Conservation (phyloP, 1,284 basidiomycete genomes). For the Cryptococcus sp. region DNA sequence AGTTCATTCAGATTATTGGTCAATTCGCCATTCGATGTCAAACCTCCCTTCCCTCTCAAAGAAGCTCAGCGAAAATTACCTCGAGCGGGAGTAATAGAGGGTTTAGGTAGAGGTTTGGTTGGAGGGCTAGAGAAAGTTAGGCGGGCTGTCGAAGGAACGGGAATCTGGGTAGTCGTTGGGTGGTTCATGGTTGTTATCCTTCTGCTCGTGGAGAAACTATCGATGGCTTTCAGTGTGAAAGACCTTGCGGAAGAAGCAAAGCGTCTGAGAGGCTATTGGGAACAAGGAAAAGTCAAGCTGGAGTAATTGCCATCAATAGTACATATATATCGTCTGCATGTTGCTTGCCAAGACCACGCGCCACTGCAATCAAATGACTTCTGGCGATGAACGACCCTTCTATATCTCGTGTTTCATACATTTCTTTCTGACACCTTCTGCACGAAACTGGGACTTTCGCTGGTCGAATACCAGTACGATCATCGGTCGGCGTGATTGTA, state of each 20-base stretch:
- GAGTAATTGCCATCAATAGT: too few relatives aligned
- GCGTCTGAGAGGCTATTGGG: conserved; percentile 17
- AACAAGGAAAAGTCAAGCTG: not conserved
- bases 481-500: too few relatives aligned
- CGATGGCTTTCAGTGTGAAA: conserved; percentile 7
- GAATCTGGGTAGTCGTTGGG: conserved; percentile 15
- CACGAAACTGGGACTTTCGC: too few relatives aligned
- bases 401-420: too few relatives aligned
- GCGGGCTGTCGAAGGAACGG: conserved; percentile 4
- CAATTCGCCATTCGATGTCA: conserved; percentile 35
- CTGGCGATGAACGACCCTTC: too few relatives aligned
- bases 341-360: too few relatives aligned
- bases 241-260: conserved; percentile 6
- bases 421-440: too few relatives aligned
- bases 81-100: not conserved
- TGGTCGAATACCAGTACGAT: too few relatives aligned
- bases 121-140: conserved; percentile 11
- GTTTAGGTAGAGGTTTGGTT: conserved; percentile 13
- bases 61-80: conserved; percentile 33
- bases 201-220: conserved; percentile 19
- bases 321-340: too few relatives aligned
- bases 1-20: conserved; percentile 47
- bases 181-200: conserved; percentile 20
- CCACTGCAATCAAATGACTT: too few relatives aligned
- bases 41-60: conserved; percentile 42